Percentiles rank a stretch among this genome's conserved stretches.
These are phyloP conservation scores for Podila epicladia DNA, from an alignment of 192 early-diverging fungal genomes.

Conservation along the genomic window DNA sequence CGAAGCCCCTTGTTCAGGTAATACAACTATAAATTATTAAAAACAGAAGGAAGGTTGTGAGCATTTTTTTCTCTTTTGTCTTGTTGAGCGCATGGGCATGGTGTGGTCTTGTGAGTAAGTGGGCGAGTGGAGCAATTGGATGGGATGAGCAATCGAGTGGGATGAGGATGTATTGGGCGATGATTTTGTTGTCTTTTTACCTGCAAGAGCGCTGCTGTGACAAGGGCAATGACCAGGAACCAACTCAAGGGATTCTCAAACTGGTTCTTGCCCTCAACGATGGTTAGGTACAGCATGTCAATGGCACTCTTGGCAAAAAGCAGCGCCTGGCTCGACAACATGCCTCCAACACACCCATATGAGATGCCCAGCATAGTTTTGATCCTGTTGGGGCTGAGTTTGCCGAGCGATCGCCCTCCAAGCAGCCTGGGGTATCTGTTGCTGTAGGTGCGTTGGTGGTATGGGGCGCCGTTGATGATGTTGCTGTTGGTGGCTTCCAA, in stretches of 20 bases:
- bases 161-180: too few relatives aligned
- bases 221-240: conserved; percentile 68
- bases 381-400: conserved; percentile 39
- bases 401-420: conserved; percentile 17
- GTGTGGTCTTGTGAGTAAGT: too few relatives aligned
- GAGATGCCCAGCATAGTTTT: conserved; percentile 63
- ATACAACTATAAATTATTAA: conserved; percentile 65
- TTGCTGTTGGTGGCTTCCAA: conserved; percentile 1
- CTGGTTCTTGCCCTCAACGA: conserved; percentile 67
- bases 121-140: too few relatives aligned
- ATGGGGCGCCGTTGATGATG: background rate
- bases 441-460: conserved; percentile 8
- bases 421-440: conserved; percentile 22
- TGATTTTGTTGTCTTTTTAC: conserved; percentile 27
- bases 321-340: conserved; percentile 77
- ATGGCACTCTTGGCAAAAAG: conserved; percentile 83
- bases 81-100: background rate
- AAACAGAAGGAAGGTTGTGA: conserved; percentile 9
- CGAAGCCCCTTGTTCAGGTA: conserved; percentile 80
- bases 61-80: background rate
- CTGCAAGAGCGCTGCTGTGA: conserved; percentile 63
- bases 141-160: too few relatives aligned
- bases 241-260: conserved; percentile 74
- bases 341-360: conserved; percentile 75
- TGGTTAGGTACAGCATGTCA: conserved; percentile 71